Evolutionary conservation across 768 basidiomycete genomes (phyloP), one percentile per base, ranked within the genome.

Genomic region (Lactarius vividus): DNA sequence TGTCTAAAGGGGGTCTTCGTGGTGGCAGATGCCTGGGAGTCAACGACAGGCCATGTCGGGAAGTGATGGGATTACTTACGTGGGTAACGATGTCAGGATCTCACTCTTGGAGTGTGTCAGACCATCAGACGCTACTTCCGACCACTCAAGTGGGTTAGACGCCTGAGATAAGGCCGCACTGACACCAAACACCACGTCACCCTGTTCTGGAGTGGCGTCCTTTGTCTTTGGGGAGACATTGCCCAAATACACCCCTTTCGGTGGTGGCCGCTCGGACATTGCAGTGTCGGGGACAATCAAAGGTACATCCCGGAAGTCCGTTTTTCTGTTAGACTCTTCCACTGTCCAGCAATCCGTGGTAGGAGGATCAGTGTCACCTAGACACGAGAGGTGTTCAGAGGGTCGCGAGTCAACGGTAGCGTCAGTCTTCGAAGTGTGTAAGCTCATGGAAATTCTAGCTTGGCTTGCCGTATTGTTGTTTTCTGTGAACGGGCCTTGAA

Each of bases 341-440:
- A 64, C 16, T 15, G 69, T 56, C 69, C 67, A 69, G 26, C 59
- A 57, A 20, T 58, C 61, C 42, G 53, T 37, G 37, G 40, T 40
- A 11, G 49, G 55, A n/a, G 16, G 53, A n/a, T 62, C 44, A 23
- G 20, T 42, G 15, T 56, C 55, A 55, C 49, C 54, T 16, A 35
- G 60, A 28, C 44, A 10, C 16, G 69, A 68, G 35, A 40, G 31
- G 15, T 28, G 59, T 23, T 53, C 55, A 5, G 64, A 60, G 13
- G 61, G 28, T 10, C 57, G 58, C 2, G 61, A 65, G 37, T 55
- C 61, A 42, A 65, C 58, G 23, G 63, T 40, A 35, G 60, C 63
- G 28, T 39, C 61, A n/a, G 60, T 46, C 23, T 54, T 55, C 11
- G 60, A 53, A 18, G 60, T 20, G 31, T 49, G 31, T n/a, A 62